phyloP scores from a whole-genome alignment of 1,284 basidiomycete genomes.

The Moesziomyces globuligerus region DNA sequence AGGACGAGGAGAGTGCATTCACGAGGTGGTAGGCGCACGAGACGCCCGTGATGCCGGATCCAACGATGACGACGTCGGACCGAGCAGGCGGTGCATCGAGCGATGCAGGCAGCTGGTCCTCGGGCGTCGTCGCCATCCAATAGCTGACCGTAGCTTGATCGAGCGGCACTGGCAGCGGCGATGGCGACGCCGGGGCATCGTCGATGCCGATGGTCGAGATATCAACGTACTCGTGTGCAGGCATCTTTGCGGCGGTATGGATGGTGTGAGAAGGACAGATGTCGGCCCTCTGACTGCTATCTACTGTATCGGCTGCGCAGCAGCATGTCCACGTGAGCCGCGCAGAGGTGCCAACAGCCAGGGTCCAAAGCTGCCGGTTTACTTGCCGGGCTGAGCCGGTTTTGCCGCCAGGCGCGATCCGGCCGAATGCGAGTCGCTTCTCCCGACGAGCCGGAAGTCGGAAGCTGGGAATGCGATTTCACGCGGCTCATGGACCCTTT shows the following conservation, averaged over 20 bases:
- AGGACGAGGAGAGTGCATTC: conserved; percentile 5
- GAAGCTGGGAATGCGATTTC: background rate
- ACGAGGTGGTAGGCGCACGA: conserved; percentile 47
- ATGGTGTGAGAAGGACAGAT: background rate
- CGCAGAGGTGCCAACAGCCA: no score
- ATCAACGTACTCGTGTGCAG: conserved; percentile 22
- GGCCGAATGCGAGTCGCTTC: no score
- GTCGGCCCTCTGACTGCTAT: background rate
- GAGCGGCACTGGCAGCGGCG: conserved; percentile 17
- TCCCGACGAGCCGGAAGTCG: no score
- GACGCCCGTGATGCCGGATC: conserved; percentile 50
- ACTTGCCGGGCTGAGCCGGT: no score
- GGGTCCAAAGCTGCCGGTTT: no score
- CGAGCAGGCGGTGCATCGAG: conserved; percentile 1
- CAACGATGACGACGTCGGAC: conserved; percentile 42
- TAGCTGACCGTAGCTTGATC: conserved; percentile 34
- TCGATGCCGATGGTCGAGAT: conserved; percentile 43
- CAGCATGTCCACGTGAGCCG: no score
- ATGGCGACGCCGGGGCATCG: conserved; percentile 3
- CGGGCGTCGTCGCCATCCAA: conserved; percentile 37
- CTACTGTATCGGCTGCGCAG: background rate
- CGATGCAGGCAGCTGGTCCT: conserved; percentile 1
- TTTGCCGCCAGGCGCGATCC: no score
- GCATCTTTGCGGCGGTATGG: background rate
- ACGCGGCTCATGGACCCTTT: background rate